Evolutionary conservation across 176 grass and related monocot genomes (phyloP), one percentile per base, ranked within the genome.

Genomic region (Chrysopogon serrulatus): DNA sequence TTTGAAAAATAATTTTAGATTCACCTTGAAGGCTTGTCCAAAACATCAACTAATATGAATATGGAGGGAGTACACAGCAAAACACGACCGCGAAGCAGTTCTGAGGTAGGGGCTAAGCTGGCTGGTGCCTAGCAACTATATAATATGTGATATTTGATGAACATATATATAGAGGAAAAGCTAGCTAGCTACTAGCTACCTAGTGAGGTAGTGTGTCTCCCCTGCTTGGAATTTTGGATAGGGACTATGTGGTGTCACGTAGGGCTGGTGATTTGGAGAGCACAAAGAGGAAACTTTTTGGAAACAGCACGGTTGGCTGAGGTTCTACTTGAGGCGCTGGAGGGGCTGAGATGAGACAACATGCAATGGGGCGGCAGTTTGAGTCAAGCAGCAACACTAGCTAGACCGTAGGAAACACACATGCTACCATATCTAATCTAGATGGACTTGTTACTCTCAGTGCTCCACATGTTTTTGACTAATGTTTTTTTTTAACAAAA

Each of bases 251-350:
- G 45, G 71, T 48, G 74, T 49, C 31, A 21, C 41, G 6, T 78
- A 71, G 65, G 49, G 27, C 26, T 83, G 36, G 60, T 86, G 78
- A 81, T 77, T 69, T 76, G 73, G 67, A 88, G 53, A 62, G 74
- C 80, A 73, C 42, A 64, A 65, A 21, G 39, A 27, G 42, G 2
- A 19, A 44, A 17, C 56, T 31, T 74, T 65, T 39, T 49, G 48
- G n/a, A 57, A 67, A 35, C 65, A 53, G 18, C 80, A 78, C 32
- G 79, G 66, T 82, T 71, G 53, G 57, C 56, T 83, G 21, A 83
- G 41, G 27, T 70, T 81, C 47, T 67, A 32, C 34, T 70, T 39
- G 62, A 24, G 32, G 41, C 26, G 31, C 16, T 51, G 28, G 64
- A 69, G 64, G 12, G 19, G 41, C 39, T 26, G 49, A 80, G 42